A percentile compares a stretch with the other conserved stretches of the same genome.
These are phyloP conservation scores for Chrysanthemum lavandulifolium DNA, from an alignment of 129 eudicot species.

Conservation along the genomic window DNA sequence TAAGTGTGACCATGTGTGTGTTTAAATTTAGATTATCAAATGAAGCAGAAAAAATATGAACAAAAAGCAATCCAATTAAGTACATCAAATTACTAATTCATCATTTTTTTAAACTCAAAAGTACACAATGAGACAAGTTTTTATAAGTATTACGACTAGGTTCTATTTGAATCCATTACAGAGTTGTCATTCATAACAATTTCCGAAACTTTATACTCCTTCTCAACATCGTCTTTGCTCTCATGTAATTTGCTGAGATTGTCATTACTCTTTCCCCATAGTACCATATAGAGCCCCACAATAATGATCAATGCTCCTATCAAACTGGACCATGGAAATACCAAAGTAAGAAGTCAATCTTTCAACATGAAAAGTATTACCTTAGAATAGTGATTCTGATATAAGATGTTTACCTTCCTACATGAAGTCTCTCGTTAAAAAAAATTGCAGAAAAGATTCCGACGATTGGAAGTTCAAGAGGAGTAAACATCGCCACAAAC, in stretches of 20 bases:
- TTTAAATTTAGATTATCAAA: too few relatives aligned
- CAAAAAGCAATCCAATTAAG: too few relatives aligned
- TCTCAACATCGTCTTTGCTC: too few relatives aligned
- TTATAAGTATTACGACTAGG: too few relatives aligned
- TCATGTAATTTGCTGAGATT: not conserved
- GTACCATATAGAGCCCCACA: constrained; percentile 34
- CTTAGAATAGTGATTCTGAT: not conserved
- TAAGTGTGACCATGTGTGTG: too few relatives aligned
- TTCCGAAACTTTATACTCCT: too few relatives aligned
- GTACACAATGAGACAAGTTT: too few relatives aligned
- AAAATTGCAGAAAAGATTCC: constrained; percentile 29
- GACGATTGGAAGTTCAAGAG: constrained; percentile 25
- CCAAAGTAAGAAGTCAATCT: not conserved
- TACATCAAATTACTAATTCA: too few relatives aligned
- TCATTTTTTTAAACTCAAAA: too few relatives aligned
- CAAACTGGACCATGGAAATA: constrained; percentile 12
- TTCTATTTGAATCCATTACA: too few relatives aligned
- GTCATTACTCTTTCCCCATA: constrained; percentile 32
- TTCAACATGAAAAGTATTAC: not conserved
- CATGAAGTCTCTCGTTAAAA: constrained; percentile 28
- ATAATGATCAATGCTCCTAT: constrained; percentile 31
- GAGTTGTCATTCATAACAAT: too few relatives aligned
- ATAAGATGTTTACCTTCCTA: constrained; percentile 23
- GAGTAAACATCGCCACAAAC: constrained; percentile 30
- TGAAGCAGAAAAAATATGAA: too few relatives aligned